Conservation (phyloP, 768 basidiomycete genomes). For the Collybiopsis luxurians region DNA sequence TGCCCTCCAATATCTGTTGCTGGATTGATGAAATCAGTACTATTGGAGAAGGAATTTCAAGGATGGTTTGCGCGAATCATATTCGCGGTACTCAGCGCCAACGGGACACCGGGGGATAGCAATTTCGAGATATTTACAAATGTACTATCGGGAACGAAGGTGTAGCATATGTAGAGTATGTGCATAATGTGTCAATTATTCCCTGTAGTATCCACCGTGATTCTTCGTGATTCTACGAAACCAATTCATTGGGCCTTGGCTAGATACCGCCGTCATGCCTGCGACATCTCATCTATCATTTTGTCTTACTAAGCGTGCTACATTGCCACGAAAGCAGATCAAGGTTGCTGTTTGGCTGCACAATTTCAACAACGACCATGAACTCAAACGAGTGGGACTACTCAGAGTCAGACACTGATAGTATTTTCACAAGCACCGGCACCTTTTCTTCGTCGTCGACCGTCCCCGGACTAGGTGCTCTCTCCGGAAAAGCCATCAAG, state of each 20-base stretch:
- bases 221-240: no score
- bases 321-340: no score
- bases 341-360: no score
- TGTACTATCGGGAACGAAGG: slow-evolving; percentile 1
- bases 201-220: no score
- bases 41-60: slow-evolving; percentile 22
- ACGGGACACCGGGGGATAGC: slow-evolving; percentile 8
- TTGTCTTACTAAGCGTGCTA: no score
- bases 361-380: no score
- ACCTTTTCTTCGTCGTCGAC: slow-evolving; percentile 2
- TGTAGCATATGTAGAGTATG: no score
- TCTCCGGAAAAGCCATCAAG: slow-evolving; percentile 1
- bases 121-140: slow-evolving; percentile 22
- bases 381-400: no score
- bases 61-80: slow-evolving; percentile 21
- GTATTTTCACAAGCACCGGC: background rate
- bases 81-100: slow-evolving; percentile 21
- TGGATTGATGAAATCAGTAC: slow-evolving; percentile 20
- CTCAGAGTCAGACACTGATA: background rate
- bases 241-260: no score
- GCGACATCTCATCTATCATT: no score
- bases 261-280: no score
- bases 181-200: no score
- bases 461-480: background rate
- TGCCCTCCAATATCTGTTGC: slow-evolving; percentile 22